These are phyloP conservation scores for Colletotrichum tanaceti DNA, from an alignment of 2,329 filamentous ascomycete genomes.

Conservation along the genomic window DNA sequence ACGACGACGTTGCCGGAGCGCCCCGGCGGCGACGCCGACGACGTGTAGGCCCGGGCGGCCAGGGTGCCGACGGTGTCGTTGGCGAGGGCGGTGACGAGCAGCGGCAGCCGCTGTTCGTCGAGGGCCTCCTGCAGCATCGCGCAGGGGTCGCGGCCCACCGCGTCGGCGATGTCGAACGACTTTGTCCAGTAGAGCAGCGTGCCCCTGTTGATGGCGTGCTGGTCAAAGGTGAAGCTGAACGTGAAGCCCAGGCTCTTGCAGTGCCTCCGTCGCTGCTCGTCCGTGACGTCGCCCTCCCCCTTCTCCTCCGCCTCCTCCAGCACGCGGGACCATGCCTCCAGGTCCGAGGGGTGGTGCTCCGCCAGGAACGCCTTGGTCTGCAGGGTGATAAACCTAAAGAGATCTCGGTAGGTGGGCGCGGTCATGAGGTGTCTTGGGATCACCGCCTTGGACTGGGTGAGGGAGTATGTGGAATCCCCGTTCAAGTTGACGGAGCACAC, in stretches of 20 bases:
- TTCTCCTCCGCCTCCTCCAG: no score
- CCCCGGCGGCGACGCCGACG: no score
- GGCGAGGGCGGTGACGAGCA: conserved; percentile 78
- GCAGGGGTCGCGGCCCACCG: conserved; percentile 80
- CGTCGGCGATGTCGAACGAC: conserved; percentile 82
- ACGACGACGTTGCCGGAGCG: conserved; percentile 76
- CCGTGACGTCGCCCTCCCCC: background rate
- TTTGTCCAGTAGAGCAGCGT: conserved; percentile 84
- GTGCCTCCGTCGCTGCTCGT: conserved; percentile 16
- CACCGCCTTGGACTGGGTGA: conserved; percentile 67
- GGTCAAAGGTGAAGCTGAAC: conserved; percentile 76
- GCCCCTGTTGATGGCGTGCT: conserved; percentile 78
- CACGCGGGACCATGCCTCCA: conserved; percentile 24
- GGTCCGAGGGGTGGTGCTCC: conserved; percentile 59
- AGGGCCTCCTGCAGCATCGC: conserved; percentile 77
- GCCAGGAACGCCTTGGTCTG: conserved; percentile 78
- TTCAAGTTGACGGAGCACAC: conserved; percentile 50
- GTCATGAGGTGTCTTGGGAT: conserved; percentile 44
- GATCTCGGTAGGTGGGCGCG: conserved; percentile 59
- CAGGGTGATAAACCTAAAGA: conserved; percentile 80
- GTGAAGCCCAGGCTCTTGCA: conserved; percentile 47
- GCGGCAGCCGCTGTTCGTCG: conserved; percentile 74
- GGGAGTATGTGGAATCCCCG: conserved; percentile 76
- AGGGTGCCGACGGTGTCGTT: conserved; percentile 86
- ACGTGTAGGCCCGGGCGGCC: conserved; percentile 82